Conservation (phyloP, 345 rosid genomes). For the Lumnitzera racemosa region DNA sequence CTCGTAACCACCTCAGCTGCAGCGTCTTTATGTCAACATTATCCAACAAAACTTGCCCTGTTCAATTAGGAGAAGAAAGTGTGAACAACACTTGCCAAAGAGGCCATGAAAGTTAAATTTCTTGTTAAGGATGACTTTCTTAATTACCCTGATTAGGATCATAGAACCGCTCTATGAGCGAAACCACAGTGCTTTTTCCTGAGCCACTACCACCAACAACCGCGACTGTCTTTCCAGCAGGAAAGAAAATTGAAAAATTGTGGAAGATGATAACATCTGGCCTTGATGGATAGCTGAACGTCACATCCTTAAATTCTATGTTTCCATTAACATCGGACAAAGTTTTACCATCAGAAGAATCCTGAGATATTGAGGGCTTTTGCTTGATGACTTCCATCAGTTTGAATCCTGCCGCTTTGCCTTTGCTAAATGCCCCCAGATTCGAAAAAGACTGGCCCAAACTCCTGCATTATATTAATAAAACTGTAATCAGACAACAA, state of each 20-base stretch:
- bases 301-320: conserved; percentile 86
- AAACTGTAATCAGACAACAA: too few relatives aligned
- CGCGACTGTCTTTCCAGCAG: conserved; percentile 94
- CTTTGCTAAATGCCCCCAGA: conserved; percentile 99
- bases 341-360: conserved; percentile 57
- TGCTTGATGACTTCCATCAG: conserved; percentile 94
- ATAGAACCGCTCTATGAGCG: conserved; percentile 88
- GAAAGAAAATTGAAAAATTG: conserved; percentile 80
- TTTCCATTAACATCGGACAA: conserved; percentile 76
- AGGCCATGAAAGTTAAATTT: too few relatives aligned
- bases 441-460: conserved; percentile 99
- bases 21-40: conserved; percentile 80
- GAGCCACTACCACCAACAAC: conserved; percentile 99
- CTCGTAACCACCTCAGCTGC: conserved; percentile 81
- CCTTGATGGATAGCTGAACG: conserved; percentile 95
- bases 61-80: conserved; percentile 12
- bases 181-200: conserved; percentile 98
- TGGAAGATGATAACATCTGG: conserved; percentile 91
- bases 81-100: too few relatives aligned
- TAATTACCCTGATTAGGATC: conserved; percentile 82
- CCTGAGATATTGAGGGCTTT: conserved; percentile 82
- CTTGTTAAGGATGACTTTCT: background rate
- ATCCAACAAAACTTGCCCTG: conserved; percentile 91
- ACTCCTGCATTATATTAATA: conserved; percentile 46
- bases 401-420: conserved; percentile 94